Percentiles rank a stretch among this genome's conserved stretches.
phyloP scores from a whole-genome alignment of 768 basidiomycete species.

The Pleurotus cornucopiae region DNA sequence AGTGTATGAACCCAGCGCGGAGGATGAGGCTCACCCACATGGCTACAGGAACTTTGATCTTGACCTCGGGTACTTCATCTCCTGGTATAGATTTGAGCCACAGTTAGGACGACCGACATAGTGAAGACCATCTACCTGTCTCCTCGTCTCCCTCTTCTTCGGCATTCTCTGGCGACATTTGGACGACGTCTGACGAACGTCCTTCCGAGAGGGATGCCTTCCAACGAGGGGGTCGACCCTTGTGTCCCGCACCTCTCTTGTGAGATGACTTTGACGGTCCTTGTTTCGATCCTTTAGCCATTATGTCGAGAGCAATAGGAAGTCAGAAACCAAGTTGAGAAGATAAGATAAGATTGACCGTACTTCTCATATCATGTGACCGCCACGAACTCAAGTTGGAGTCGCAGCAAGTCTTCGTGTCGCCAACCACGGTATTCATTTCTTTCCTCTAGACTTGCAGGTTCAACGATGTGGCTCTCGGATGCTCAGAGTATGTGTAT shows the following conservation, averaged over 20 bases:
- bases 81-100: conserved; percentile 30
- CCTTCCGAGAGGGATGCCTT: neutral
- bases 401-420: neutral
- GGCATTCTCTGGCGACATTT: neutral
- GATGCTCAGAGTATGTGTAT: conserved; percentile 52
- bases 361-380: neutral
- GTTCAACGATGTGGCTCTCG: conserved; percentile 52
- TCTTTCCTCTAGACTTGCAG: conserved; percentile 12
- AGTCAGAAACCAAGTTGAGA: no score
- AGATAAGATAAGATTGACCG: no score
- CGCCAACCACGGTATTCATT: conserved; percentile 3
- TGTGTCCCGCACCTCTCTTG: neutral
- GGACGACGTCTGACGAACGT: neutral
- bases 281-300: neutral
- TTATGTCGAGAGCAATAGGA: neutral
- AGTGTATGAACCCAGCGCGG: neutral
- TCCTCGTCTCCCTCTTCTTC: conserved; percentile 8
- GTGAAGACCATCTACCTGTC: conserved; percentile 16
- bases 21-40: conserved; percentile 81
- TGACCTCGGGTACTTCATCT: conserved; percentile 43
- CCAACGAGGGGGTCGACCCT: neutral
- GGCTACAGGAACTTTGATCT: conserved; percentile 73
- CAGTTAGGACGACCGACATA: no score
- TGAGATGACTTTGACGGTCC: neutral
- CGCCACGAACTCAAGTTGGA: conserved; percentile 6